These are phyloP conservation scores for Yamadazyma sp. DNA, from an alignment of 805 yeast species.

Conservation along the genomic window DNA sequence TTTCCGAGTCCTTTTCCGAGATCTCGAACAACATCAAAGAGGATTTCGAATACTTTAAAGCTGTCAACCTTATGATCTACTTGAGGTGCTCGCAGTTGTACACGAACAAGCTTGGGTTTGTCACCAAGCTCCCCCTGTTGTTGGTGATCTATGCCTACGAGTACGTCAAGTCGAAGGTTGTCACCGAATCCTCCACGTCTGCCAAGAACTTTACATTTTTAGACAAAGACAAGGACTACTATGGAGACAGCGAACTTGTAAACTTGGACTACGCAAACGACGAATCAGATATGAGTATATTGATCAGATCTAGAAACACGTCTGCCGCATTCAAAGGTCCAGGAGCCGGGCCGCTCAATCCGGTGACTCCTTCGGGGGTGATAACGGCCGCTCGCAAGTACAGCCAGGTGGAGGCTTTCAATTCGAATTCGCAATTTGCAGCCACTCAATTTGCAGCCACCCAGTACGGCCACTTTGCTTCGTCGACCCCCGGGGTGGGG, in stretches of 20 bases:
- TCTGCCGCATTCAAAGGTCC: slow-evolving; percentile 15
- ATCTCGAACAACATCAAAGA: slow-evolving; percentile 34
- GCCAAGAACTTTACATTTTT: slow-evolving; percentile 38
- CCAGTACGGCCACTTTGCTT: too few relatives aligned
- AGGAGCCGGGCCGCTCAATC: slow-evolving; percentile 11
- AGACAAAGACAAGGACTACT: slow-evolving; percentile 26
- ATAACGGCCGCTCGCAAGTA: too few relatives aligned
- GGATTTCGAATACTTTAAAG: slow-evolving; percentile 41
- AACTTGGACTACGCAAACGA: slow-evolving; percentile 19
- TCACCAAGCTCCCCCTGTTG: slow-evolving; percentile 37
- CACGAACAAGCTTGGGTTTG: slow-evolving; percentile 20
- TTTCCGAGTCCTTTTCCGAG: slow-evolving; percentile 42
- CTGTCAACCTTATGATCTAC: slow-evolving; percentile 38
- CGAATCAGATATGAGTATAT: slow-evolving; percentile 27
- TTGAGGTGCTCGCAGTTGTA: slow-evolving; percentile 27
- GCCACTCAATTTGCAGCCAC: background rate
- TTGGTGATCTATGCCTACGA: slow-evolving; percentile 36
- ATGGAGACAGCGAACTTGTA: slow-evolving; percentile 31
- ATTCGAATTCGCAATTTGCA: slow-evolving; percentile 15
- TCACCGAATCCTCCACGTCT: slow-evolving; percentile 13
- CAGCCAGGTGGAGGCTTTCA: slow-evolving; percentile 16
- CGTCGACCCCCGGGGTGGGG: background rate
- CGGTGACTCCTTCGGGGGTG: slow-evolving; percentile 1
- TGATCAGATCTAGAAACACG: slow-evolving; percentile 27
- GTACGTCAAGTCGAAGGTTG: slow-evolving; percentile 14